Evolutionary conservation across 306 rosid species (phyloP).

Genomic region (Castanea crenata): DNA sequence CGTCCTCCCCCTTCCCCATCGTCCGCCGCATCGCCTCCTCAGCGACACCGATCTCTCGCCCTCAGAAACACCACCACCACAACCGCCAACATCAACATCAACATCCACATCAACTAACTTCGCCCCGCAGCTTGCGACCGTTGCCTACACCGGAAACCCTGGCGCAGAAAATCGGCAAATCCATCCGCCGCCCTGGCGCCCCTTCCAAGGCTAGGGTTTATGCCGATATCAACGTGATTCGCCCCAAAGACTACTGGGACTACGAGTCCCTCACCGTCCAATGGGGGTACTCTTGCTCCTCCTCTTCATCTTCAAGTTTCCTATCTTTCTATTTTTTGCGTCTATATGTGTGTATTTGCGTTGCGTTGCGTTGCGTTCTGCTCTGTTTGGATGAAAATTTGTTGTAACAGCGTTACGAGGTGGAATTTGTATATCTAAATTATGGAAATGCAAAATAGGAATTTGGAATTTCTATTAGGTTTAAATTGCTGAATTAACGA

Average conservation of each 20-base stretch:
- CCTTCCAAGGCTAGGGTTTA: conserved; percentile 84
- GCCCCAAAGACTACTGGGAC: conserved; percentile 95
- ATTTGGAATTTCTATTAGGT: not conserved
- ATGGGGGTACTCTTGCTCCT: conserved; percentile 64
- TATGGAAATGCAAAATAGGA: not conserved
- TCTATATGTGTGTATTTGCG: not conserved
- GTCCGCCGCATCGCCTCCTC: conserved; percentile 46
- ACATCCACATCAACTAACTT: conserved; percentile 13
- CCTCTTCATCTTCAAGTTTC: not conserved
- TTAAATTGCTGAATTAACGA: not conserved
- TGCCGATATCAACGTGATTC: conserved; percentile 79
- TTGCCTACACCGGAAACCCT: conserved; percentile 46
- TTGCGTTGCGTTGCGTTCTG: not conserved
- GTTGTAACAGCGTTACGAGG: not conserved
- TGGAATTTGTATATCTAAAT: not conserved
- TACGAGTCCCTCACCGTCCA: conserved; percentile 90
- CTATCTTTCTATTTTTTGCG: not conserved
- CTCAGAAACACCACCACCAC: conserved; percentile 9
- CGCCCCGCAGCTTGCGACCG: conserved; percentile 21
- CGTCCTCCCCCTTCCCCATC: conserved; percentile 4
- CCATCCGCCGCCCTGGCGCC: conserved; percentile 98
- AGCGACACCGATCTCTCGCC: conserved; percentile 34
- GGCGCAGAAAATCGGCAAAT: conserved; percentile 95
- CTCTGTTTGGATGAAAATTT: not conserved
- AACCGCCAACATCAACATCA: not conserved